These are phyloP conservation scores for Sextonia rubra DNA, from an alignment of 164 flowering plant genomes.

Conservation along the genomic window DNA sequence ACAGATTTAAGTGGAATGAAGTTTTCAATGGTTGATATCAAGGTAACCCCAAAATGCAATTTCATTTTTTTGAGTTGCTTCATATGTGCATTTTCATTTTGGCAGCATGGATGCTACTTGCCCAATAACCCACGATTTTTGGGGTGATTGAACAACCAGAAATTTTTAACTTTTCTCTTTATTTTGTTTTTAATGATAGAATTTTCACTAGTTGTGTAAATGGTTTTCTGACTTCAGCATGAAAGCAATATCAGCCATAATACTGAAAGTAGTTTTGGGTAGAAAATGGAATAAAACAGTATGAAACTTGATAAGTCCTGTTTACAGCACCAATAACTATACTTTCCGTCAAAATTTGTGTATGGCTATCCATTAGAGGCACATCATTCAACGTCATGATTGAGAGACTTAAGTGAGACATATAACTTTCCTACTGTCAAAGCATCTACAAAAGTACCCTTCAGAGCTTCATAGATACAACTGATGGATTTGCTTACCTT, in stretches of 20 bases:
- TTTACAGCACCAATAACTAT: neutral
- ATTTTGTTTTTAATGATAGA: too few species aligned
- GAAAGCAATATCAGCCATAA: too few species aligned
- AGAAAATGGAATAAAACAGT: too few species aligned
- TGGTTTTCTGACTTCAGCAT: too few species aligned
- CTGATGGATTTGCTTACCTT: conserved; percentile 21
- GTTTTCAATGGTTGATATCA: neutral
- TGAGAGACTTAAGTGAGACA: neutral
- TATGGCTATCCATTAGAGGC: neutral
- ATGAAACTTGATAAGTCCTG: neutral
- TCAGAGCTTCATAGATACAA: neutral
- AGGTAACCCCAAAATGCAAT: too few species aligned
- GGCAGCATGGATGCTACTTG: neutral
- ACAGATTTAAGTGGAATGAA: neutral
- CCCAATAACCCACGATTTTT: neutral
- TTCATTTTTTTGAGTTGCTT: neutral
- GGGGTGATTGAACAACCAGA: neutral
- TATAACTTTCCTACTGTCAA: neutral
- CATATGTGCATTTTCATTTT: neutral
- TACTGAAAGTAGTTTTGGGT: too few species aligned
- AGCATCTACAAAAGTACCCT: neutral
- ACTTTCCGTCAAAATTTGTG: neutral
- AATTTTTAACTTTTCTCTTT: too few species aligned
- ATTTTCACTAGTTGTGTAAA: too few species aligned
- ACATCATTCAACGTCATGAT: too few species aligned